phyloP scores from a whole-genome alignment of 345 rosid species.

The Gossypium mustelinum region DNA sequence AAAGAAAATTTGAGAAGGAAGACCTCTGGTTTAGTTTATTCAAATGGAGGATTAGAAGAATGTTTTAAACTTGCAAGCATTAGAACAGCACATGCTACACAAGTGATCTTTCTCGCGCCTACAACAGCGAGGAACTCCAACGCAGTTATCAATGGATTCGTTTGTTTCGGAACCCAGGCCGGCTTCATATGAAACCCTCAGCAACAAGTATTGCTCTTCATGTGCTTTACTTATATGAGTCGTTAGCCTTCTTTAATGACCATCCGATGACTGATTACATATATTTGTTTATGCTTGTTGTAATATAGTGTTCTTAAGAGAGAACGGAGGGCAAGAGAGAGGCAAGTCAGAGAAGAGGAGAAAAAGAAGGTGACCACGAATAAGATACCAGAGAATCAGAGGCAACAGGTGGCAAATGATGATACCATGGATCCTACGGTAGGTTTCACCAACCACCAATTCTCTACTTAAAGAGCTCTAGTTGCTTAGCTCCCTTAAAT shows the following conservation, averaged over 20 bases:
- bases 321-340: background rate
- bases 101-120: background rate
- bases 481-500: background rate
- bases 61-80: background rate
- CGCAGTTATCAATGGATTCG: background rate
- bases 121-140: background rate
- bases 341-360: background rate
- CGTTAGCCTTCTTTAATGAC: background rate
- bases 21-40: background rate
- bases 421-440: constrained; percentile 3
- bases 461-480: background rate
- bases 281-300: background rate
- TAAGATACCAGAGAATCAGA: background rate
- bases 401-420: background rate
- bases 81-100: background rate
- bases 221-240: background rate
- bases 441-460: background rate
- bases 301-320: background rate
- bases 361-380: background rate
- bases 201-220: background rate
- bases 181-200: constrained; percentile 1
- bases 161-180: background rate
- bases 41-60: background rate
- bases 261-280: background rate
- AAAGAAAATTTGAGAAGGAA: background rate